Evolutionary conservation across 2,329 filamentous ascomycete species (phyloP).

Genomic region (Septoria linicola): DNA sequence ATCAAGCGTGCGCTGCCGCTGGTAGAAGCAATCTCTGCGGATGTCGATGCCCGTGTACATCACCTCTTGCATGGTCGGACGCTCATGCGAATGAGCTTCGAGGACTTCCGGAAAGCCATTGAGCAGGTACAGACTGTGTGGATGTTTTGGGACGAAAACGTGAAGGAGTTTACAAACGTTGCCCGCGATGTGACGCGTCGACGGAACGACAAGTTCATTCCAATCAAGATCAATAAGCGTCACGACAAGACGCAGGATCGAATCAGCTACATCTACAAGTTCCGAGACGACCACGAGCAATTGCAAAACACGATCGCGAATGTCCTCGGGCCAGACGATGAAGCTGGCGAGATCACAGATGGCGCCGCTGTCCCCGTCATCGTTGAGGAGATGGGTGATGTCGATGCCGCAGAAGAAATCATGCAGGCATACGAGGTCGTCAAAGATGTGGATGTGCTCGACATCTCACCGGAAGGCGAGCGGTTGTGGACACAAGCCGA

Average conservation of each 20-base stretch:
- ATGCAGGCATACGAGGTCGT: slow-evolving; percentile 90
- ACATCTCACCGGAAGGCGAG: slow-evolving; percentile 87
- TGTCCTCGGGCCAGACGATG: slow-evolving; percentile 71
- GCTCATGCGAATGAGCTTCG: slow-evolving; percentile 87
- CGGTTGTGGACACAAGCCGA: slow-evolving; percentile 91
- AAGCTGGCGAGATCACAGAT: slow-evolving; percentile 54
- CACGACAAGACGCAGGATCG: slow-evolving; percentile 87
- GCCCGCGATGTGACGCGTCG: slow-evolving; percentile 91
- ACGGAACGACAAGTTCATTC: slow-evolving; percentile 96
- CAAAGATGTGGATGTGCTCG: slow-evolving; percentile 91
- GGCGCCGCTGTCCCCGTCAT: slow-evolving; percentile 66
- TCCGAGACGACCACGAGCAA: slow-evolving; percentile 96
- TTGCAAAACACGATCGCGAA: slow-evolving; percentile 94
- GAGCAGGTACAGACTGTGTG: slow-evolving; percentile 81
- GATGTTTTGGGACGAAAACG: slow-evolving; percentile 87
- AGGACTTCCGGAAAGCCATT: slow-evolving; percentile 85
- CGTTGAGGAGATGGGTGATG: slow-evolving; percentile 92
- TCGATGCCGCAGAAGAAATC: slow-evolving; percentile 95
- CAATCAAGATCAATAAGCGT: slow-evolving; percentile 89
- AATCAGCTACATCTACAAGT: slow-evolving; percentile 89
- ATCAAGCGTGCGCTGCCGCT: slow-evolving; percentile 86
- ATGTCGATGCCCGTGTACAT: slow-evolving; percentile 84
- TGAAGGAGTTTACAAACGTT: slow-evolving; percentile 97
- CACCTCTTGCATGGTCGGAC: slow-evolving; percentile 80
- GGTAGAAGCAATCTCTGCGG: slow-evolving; percentile 94